Evolutionary conservation across 345 rosid genomes (phyloP), one percentile per base, ranked within the genome.

Genomic region (Brassica nigra): DNA sequence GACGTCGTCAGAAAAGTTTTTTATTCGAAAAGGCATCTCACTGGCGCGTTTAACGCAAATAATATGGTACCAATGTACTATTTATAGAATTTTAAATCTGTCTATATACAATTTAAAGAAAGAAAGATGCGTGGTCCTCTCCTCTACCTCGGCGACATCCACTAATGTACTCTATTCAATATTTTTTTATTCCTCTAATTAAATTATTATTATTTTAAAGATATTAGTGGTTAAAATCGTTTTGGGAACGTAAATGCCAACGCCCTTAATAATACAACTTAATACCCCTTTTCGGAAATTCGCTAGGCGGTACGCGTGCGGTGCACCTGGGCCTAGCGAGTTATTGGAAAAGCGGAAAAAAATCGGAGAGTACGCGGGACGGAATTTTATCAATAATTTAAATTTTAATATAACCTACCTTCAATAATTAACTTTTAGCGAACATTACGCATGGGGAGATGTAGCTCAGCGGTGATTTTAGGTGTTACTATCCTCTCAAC

Each of bases 91-190:
- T 30, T 12, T 9, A 63, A 12, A 65, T 57, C 18, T 28, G 18
- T 37, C 29, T 57, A 16, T 1, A 47, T 12, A 28, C 23, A 55
- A 55, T 55, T 49, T 49, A 49, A 49, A 49, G 7, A 49, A 39
- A 27, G 7, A 16, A 18, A 9, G 71, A 20, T 70, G 76, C 58
- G 76, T 78, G 71, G 81, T 78, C 81, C 33, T 77, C 71, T 14
- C 63, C 54, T 70, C 71, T 15, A 52, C 66, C 66, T 77, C 39
- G 23, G 33, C 66, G 65, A 54, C 66, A 64, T 71, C 76, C 55
- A 54, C 61, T n/a, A 37, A 33, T 16, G 68, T 59, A 39, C 67
- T 66, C 57, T 36, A 36, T 27, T 28, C 8, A 66, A 36, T 39
- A 7, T 59, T 55, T 34, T 54, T 54, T 39, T 29, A 44, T 44